Evolutionary conservation across 768 basidiomycete species (phyloP), one percentile per base, ranked within the genome.

Genomic region (Lactarius sanguifluus): DNA sequence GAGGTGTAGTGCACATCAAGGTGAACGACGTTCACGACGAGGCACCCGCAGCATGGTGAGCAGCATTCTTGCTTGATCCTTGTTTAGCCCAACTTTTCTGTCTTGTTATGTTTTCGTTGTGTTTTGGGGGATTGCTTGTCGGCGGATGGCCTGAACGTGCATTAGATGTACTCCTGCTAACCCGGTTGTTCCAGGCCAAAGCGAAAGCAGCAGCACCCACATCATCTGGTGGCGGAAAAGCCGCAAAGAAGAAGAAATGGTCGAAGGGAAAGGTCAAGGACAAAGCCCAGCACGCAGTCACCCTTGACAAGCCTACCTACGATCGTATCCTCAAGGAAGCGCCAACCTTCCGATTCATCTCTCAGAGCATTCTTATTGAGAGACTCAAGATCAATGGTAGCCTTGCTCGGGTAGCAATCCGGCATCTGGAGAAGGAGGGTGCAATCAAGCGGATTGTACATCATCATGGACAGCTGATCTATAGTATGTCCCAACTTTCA

Each of bases 231-330:
- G 89, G 90, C 71, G 90, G 91, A 77, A 94, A 94, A 79, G 81
- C 90, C 75, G 93, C 92, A 70, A 98, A 98, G 87, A 98, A 98
- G 87, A 98, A 98, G 93, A 98, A 98, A 87, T 98, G 96, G 96
- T 97, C 94, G 73, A 98, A 98, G 86, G 97, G 97, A 78, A 98
- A 98, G 83, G 97, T 99, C 80, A 99, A 99, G 90, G 97, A 99
- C 83, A 99, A 98, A 89, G 94, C 96, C 75, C 89, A 92, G 76
- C 96, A 98, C 86, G 86, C 93, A 73, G 95, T 98, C 79, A 83
- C 88, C 72, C 88, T 96, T 75, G 96, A 98, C 85, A 96, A 98
- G 84, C 72, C 88, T 63, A 91, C 90, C 73, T 96, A 79, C 80
- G 93, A 95, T 82, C 91, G 92, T 75, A 94, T 97, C 83, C 78